phyloP scores from a whole-genome alignment of 768 basidiomycete species.

The Hydnum rufescens region DNA sequence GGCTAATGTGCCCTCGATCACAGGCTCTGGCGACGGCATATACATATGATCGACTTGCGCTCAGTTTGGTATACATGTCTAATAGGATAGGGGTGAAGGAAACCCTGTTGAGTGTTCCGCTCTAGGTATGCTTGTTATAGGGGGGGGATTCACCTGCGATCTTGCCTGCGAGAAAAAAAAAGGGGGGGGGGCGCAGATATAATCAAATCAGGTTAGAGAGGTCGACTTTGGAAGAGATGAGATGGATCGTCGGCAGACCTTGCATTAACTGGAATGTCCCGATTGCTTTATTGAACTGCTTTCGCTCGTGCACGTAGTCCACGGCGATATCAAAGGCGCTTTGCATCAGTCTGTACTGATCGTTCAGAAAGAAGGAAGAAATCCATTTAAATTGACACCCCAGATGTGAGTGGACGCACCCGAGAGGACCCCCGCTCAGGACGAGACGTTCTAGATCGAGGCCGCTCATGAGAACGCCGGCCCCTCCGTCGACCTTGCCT shows the following conservation, averaged over 20 bases:
- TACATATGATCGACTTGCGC: constrained; percentile 74
- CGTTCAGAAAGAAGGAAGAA: not conserved
- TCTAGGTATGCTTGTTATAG: not conserved
- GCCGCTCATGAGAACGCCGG: constrained; percentile 81
- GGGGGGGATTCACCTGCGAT: constrained; percentile 9
- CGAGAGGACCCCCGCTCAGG: constrained; percentile 78
- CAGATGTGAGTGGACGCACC: constrained; percentile 24
- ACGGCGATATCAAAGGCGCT: constrained; percentile 77
- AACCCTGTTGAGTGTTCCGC: not conserved
- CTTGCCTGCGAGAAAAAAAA: constrained; percentile 5
- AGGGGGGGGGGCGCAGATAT: not conserved
- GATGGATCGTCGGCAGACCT: constrained; percentile 28
- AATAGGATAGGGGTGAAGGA: constrained; percentile 19
- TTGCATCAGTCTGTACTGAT: constrained; percentile 57
- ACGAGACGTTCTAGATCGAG: constrained; percentile 84
- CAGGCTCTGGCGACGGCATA: constrained; percentile 86
- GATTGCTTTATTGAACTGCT: constrained; percentile 75
- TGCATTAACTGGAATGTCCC: constrained; percentile 94
- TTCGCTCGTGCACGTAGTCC: constrained; percentile 80
- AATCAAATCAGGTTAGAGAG: not conserved
- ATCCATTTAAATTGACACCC: not conserved
- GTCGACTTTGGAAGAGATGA: constrained; percentile 13
- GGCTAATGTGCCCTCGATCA: constrained; percentile 57
- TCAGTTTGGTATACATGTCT: constrained; percentile 90
- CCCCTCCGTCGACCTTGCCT: constrained; percentile 61